Evolutionary conservation across 805 yeast species (phyloP), one percentile per base, ranked within the genome.

Genomic region (Starmerella roubikii): DNA sequence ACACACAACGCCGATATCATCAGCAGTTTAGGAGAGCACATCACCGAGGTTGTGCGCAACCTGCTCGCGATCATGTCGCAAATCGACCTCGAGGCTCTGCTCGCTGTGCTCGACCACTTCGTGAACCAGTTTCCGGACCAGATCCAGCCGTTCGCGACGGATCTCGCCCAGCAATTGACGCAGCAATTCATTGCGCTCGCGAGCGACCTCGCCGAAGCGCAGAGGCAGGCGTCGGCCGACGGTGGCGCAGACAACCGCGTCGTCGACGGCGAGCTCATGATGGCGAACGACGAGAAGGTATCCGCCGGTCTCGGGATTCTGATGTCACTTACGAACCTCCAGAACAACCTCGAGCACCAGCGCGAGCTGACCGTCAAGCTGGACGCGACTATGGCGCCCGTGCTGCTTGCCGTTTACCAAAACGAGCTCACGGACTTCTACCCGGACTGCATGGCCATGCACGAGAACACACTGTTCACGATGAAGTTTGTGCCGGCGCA

Each of bases 31-130:
- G 67, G 81, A 1, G 54, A 69, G 3, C 73, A 78, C 32, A 79
- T 88, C 40, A 70, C 86, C 24, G 81, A 80, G 27, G 74, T 86
- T 1, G 82, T 91, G 83, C 82, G 84, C 46, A 76, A 71, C 48
- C 64, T 91, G 41, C 64, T 88, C 47, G 71, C 69, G 9, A 61
- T 88, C 33, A 76, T 93, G 3, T 78, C 82, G 53, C 76, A 76
- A 42, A 74, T 86, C 47, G 98, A 88, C 52, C 75, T 79, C 41
- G 98, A 91, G 54, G 72, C 85, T 2, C 69, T 91, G 22, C 74
- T 93, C 18, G 80, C 78, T 19, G 94, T 88, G 6, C 84, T 88
- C 78, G 97, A 88, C 64, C 95, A 86, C 52, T 78, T 91, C 55
- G 96, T 88, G 23, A 95, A 86, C 54, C 74, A 72, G 42, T 91